Conservation (phyloP, 441 rosid species). For the Eugenia klotzschiana region DNA sequence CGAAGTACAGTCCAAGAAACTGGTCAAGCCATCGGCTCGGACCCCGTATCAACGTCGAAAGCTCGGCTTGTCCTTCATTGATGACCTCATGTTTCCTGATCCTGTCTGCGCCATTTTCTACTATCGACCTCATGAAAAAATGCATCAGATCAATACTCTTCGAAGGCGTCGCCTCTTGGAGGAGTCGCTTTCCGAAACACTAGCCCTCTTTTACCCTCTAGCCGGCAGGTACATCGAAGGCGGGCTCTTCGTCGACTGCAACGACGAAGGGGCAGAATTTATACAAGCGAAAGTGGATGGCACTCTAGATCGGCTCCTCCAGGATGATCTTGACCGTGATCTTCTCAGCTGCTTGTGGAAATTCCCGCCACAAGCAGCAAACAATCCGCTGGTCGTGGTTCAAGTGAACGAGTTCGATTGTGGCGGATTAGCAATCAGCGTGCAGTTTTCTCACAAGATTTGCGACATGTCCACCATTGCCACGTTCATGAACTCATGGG, state of each 20-base stretch:
- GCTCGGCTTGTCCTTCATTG: conserved; percentile 3
- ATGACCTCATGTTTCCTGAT: background rate
- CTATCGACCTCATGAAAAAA: background rate
- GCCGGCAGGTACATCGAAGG: conserved; percentile 13
- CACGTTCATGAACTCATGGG: conserved; percentile 13
- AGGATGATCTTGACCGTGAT: background rate
- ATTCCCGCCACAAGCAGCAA: background rate
- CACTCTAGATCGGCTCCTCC: background rate
- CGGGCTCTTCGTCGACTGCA: conserved; percentile 4
- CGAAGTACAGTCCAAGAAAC: background rate
- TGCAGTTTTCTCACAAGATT: conserved; percentile 4
- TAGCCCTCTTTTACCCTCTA: conserved; percentile 7
- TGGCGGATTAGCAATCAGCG: background rate
- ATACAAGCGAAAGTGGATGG: conserved; percentile 7
- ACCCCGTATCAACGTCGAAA: background rate
- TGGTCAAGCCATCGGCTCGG: conserved; percentile 4
- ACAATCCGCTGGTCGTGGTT: background rate
- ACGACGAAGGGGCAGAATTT: conserved; percentile 8
- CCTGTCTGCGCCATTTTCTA: background rate
- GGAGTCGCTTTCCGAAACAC: conserved; percentile 7
- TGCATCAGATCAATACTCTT: background rate
- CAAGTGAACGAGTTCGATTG: background rate
- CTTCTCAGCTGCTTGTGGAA: background rate
- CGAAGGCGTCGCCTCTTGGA: background rate
- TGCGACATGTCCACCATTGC: conserved; percentile 3